phyloP scores from a whole-genome alignment of 768 basidiomycete species.

The Naganishia friedmannii region DNA sequence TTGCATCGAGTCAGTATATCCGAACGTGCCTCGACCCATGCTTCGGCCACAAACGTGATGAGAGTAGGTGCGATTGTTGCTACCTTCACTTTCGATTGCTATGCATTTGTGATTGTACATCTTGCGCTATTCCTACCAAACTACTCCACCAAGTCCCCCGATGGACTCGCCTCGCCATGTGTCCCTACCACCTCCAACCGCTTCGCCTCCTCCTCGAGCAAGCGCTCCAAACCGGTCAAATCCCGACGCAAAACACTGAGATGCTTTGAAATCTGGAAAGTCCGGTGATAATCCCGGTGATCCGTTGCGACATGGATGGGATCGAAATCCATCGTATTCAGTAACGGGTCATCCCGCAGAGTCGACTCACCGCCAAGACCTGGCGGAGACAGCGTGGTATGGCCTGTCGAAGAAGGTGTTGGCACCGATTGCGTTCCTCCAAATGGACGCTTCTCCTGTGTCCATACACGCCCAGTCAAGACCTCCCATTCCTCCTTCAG shows the following conservation, averaged over 20 bases:
- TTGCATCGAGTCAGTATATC: too few species aligned
- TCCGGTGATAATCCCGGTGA: neutral
- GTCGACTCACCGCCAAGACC: neutral
- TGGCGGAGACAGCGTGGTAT: neutral
- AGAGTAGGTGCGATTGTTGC: too few species aligned
- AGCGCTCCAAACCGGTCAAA: neutral
- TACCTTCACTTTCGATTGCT: too few species aligned
- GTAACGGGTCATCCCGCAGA: neutral
- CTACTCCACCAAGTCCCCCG: neutral
- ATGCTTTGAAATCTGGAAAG: slow-evolving; percentile 17
- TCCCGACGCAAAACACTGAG: slow-evolving; percentile 15
- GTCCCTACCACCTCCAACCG: neutral
- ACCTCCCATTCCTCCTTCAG: slow-evolving; percentile 27
- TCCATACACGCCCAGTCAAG: slow-evolving; percentile 17
- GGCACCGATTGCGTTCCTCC: neutral
- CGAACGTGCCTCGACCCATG: too few species aligned
- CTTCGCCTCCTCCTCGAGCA: neutral
- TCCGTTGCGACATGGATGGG: neutral
- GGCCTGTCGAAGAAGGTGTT: neutral
- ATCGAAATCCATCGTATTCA: neutral
- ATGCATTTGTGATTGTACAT: too few species aligned
- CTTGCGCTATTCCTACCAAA: neutral
- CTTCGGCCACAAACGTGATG: too few species aligned
- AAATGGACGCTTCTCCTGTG: neutral
- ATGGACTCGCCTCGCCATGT: neutral